phyloP scores from a whole-genome alignment of 345 rosid species.

The Gossypium ekmanianum region DNA sequence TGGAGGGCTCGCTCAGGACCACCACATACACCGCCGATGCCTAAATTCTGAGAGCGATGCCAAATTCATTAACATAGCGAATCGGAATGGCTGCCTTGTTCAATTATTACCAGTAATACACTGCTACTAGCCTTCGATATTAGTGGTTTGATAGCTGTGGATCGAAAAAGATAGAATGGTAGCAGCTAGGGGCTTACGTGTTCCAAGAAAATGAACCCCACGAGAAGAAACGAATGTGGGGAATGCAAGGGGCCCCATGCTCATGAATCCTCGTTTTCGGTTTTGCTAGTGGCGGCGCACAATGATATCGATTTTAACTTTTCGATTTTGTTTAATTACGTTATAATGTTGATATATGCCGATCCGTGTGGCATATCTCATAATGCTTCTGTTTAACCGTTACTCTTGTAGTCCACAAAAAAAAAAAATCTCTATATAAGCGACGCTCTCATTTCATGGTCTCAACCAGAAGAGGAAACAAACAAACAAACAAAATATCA shows the following conservation, averaged over 20 bases:
- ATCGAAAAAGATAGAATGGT: too few species aligned
- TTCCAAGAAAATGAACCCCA: slow-evolving; percentile 3
- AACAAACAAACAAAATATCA: slow-evolving; percentile 12
- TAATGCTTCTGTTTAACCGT: not conserved
- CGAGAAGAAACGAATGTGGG: not conserved
- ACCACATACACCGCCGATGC: not conserved
- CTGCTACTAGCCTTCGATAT: not conserved
- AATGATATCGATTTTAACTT: not conserved
- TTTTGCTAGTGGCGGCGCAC: slow-evolving; percentile 25
- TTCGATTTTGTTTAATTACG: not conserved
- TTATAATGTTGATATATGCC: not conserved
- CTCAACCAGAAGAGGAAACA: slow-evolving; percentile 34
- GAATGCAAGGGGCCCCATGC: not conserved
- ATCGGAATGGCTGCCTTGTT: not conserved
- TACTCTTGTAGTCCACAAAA: not conserved
- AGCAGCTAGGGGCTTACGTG: not conserved
- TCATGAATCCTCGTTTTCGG: not conserved
- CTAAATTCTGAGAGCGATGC: slow-evolving; percentile 10
- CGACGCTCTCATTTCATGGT: slow-evolving; percentile 21
- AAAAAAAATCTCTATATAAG: slow-evolving; percentile 27
- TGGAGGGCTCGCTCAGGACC: not conserved
- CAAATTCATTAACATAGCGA: not conserved
- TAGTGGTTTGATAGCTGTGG: slow-evolving; percentile 2
- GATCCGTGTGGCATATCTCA: not conserved
- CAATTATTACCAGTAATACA: not conserved